A percentile compares a stretch with the other conserved stretches of the same genome.
phyloP scores from a whole-genome alignment of 2,329 filamentous ascomycete genomes.

The Aspergillus sp. region DNA sequence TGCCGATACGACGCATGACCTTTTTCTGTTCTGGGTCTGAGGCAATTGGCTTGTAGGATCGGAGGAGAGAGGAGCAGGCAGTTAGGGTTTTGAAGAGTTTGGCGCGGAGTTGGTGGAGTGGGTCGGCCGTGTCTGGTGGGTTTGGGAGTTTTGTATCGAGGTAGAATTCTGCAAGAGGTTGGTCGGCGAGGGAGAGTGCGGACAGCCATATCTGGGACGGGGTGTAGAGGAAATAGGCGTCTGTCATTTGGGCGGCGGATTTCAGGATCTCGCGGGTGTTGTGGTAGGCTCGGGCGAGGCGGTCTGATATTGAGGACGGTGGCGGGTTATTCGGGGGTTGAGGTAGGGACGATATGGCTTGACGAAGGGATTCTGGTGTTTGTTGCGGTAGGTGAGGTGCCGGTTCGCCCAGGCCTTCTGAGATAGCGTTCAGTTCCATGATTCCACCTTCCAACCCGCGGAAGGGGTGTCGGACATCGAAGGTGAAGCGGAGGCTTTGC shows the following conservation, averaged over 20 bases:
- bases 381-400: constrained; percentile 30
- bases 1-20: constrained; percentile 46
- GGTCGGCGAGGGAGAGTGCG: constrained; percentile 72
- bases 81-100: constrained; percentile 40
- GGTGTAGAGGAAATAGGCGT: constrained; percentile 96
- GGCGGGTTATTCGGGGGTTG: constrained; percentile 22
- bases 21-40: constrained; percentile 43
- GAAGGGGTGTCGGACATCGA: constrained; percentile 89
- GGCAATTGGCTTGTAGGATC: constrained; percentile 39
- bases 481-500: constrained; percentile 87
- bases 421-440: constrained; percentile 73
- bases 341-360: constrained; percentile 31
- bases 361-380: constrained; percentile 31
- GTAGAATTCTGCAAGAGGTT: constrained; percentile 45
- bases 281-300: constrained; percentile 66
- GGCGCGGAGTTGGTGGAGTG: constrained; percentile 32
- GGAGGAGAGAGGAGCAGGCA: constrained; percentile 40
- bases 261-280: constrained; percentile 72
- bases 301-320: constrained; percentile 38
- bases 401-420: constrained; percentile 56
- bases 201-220: constrained; percentile 92
- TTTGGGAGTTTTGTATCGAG: constrained; percentile 42
- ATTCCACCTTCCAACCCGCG: constrained; percentile 82
- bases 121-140: constrained; percentile 16
- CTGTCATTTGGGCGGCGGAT: constrained; percentile 79